Conservation (phyloP, 345 rosid genomes). For the Carallia brachiata region DNA sequence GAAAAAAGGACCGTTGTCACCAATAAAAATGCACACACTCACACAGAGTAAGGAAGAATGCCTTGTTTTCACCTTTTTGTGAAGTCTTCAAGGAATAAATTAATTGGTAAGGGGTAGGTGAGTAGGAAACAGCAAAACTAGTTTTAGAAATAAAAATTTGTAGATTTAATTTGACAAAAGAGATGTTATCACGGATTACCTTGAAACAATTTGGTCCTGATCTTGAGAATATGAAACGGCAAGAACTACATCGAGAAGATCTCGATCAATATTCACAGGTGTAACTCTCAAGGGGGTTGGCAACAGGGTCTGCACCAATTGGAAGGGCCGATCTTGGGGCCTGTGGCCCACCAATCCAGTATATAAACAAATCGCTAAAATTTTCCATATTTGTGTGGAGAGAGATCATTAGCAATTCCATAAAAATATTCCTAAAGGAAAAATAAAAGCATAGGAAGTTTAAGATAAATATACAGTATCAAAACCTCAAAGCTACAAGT, state of each 20-base stretch:
- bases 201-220: slow-evolving; percentile 66
- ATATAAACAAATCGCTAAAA: slow-evolving; percentile 61
- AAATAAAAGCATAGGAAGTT: background rate
- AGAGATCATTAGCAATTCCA: slow-evolving; percentile 68
- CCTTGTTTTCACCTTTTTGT: too few relatives aligned
- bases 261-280: slow-evolving; percentile 53
- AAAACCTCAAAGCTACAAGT: background rate
- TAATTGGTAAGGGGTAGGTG: too few relatives aligned
- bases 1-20: too few relatives aligned
- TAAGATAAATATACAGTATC: slow-evolving; percentile 9
- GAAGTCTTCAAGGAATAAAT: too few relatives aligned
- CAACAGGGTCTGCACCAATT: slow-evolving; percentile 64
- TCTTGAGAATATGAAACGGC: slow-evolving; percentile 86
- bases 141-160: too few relatives aligned
- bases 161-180: too few relatives aligned
- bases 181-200: slow-evolving; percentile 31
- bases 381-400: slow-evolving; percentile 68
- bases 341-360: slow-evolving; percentile 82
- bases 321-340: slow-evolving; percentile 87
- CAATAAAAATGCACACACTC: too few relatives aligned
- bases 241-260: slow-evolving; percentile 70
- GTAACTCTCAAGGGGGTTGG: slow-evolving; percentile 61
- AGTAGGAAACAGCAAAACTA: too few relatives aligned
- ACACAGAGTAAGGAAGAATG: too few relatives aligned
- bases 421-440: slow-evolving; percentile 78